Evolutionary conservation across 192 early-diverging fungal genomes (phyloP), one percentile per base, ranked within the genome.

Genomic region (Rhizophagus prolifer): DNA sequence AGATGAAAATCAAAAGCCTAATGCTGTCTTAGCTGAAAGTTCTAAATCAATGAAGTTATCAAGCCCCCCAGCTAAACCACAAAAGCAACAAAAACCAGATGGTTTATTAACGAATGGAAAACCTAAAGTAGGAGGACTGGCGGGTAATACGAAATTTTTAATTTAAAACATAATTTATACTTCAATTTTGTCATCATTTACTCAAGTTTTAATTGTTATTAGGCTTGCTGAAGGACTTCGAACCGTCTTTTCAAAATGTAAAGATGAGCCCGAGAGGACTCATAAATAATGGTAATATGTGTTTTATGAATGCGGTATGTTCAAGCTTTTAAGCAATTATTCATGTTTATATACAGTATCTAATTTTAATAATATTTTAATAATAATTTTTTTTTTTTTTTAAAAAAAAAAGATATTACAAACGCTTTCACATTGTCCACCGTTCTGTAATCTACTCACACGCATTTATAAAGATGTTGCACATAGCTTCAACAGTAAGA

Each of bases 241-340:
- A 69, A 9, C 67, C 38, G 10, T 69, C 67, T 19, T 69, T 69
- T 23, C 19, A 69, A 25, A 25, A 38, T 44, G 41, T 14, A 44
- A 21, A 8, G 1, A 69, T 72, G 21, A 26, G 54, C 73, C 96
- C 97, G 16, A 90, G 97, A 34, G 98, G 98, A 3, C 87, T 99
- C 50, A 90, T 96, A 68, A 99, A 99, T 82, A 94, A 89, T 65
- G 97, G 96, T 38, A 99, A 99, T 83, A 97, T 93, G 86, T 99
- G 98, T 84, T 99, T 96, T 80, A 95, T 98, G 93, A 99, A 98
- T 80, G 94, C 93, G 54, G 93, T 97, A 87, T 41, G 82, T 79
- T 12, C 38, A 9, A 68, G 5, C 14, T 30, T 68, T 68, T 46
- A 19, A 69, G 14, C 26, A 23, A 30, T 34, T 4, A n/a, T 16